Evolutionary conservation across 2,329 filamentous ascomycete genomes (phyloP), one percentile per base, ranked within the genome.

Genomic region (Colletotrichum limetticola): DNA sequence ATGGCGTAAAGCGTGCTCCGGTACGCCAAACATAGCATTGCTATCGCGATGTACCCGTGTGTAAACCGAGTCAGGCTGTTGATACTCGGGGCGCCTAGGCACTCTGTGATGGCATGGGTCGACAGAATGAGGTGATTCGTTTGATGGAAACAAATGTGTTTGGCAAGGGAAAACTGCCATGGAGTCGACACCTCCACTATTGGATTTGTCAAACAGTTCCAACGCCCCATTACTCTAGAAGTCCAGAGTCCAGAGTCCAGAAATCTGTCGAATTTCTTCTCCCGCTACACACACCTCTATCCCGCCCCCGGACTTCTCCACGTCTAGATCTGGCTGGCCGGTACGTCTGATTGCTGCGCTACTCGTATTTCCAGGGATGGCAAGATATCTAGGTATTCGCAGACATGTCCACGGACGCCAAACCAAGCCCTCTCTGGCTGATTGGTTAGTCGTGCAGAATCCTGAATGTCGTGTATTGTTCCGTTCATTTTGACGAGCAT

Each of bases 281-380:
- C 24, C 52, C 59, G 59, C 66, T 22, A 64, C 37, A 32, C 52
- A 69, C 52, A 56, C 46, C 37, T 69, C 37, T n/a, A 37, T 42
- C 42, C 14, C 30, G 42, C 32, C 56, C 68, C 56, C 68, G 49
- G 68, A 57, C 62, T 71, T 62, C 64, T 68, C 64, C 64, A 68
- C 46, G 52, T 14, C 28, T 16, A 6, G 19, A 49, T 70, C 46
- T 56, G 46, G 59, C 53, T 55, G 42, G 30, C 22, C 22, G 19
- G 46, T 30, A 60, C 35, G 32, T 64, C 37, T 70, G 62, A 60
- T 59, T 46, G 56, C 19, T 57, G 63, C 64, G 30, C 59, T 65
- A 64, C 53, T 30, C 16, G 26, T 16, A 19, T 19, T 60, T 57
- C 32, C 70, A 28, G 28, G 53, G 32, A 61, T n/a, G 49, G 53